Evolutionary conservation across 2,329 filamentous ascomycete species (phyloP), one percentile per base, ranked within the genome.

Genomic region (Didymella keratinophila): DNA sequence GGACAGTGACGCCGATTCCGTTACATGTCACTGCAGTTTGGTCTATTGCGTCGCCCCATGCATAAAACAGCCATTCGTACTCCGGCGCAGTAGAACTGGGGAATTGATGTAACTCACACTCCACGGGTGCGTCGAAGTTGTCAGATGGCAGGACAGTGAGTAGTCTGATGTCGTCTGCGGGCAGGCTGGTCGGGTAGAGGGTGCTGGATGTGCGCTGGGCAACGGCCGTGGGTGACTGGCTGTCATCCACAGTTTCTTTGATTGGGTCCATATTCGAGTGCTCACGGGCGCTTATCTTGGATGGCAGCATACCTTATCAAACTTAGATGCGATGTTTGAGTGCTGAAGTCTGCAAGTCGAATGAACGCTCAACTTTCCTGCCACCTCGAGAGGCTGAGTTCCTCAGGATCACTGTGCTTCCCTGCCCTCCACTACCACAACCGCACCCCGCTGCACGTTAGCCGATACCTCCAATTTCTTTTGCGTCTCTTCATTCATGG

Each of bases 1-100:
- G 36, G 2, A 52, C 16, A 4, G 28, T 2, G 20, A 44, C 34
- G 32, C 10, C 4, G 16, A 36, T n/a, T 8, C 32, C 14, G 8
- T 36, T n/a, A 8, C 32, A 36, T 16, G 6, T 16, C 14, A 36
- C 32, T n/a, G 14, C 14, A 4, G 5, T n/a, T 7, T 25, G 2
- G 10, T 36, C 21, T 8, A n/a, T 20, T 9, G 20, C 28, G 14
- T 44, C 41, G 30, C 41, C 41, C 49, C 49, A 44, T 9, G 20
- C 39, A 18, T 52, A 52, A 4, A 39, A 52, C 2, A 52, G 37
- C 8, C 9, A 28, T 44, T 52, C 28, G 21, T 52, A 52, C 16
- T 23, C 10, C 12, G 41, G 30, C 18, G 49, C 39, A 12, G 5
- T 16, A 11, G 30, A 27, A n/a, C 16, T 28, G 3, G 37, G 2